Conservation (phyloP, 441 rosid genomes). For the Syzygium syzygioides region DNA sequence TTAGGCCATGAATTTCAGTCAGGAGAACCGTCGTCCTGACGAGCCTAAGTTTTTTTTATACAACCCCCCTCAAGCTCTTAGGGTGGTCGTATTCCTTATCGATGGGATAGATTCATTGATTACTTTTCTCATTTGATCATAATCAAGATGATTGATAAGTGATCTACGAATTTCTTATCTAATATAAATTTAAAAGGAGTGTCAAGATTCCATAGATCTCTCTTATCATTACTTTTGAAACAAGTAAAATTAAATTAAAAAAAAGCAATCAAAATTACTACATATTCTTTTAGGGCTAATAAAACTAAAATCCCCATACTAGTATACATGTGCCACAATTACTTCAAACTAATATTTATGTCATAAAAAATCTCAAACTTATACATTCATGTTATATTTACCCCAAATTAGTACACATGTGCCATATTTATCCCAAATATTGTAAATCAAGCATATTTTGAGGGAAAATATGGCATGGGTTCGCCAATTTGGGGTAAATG, state of each 20-base stretch:
- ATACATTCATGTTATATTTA: not conserved
- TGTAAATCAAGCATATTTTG: not conserved
- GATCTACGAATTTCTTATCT: not conserved
- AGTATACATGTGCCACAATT: not conserved
- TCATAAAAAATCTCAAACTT: not conserved
- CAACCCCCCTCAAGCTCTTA: not conserved
- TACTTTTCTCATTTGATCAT: not conserved
- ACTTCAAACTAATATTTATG: not conserved
- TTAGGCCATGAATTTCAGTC: not conserved
- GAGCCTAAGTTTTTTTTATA: not conserved
- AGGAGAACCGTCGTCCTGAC: not conserved
- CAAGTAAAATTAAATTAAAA: not conserved
- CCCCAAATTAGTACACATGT: accelerated
- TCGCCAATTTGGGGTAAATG: no score
- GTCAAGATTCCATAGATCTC: not conserved
- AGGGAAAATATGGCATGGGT: not conserved
- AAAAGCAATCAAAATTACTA: not conserved
- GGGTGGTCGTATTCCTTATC: not conserved
- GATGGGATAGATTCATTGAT: not conserved
- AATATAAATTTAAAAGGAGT: not conserved
- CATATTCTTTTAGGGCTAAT: not conserved
- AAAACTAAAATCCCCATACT: not conserved
- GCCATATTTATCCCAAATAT: not conserved
- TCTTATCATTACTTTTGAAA: not conserved
- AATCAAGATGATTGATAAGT: not conserved